These are phyloP conservation scores for Wickerhamomyces sydowiorum DNA, from an alignment of 805 yeast species.

Conservation along the genomic window DNA sequence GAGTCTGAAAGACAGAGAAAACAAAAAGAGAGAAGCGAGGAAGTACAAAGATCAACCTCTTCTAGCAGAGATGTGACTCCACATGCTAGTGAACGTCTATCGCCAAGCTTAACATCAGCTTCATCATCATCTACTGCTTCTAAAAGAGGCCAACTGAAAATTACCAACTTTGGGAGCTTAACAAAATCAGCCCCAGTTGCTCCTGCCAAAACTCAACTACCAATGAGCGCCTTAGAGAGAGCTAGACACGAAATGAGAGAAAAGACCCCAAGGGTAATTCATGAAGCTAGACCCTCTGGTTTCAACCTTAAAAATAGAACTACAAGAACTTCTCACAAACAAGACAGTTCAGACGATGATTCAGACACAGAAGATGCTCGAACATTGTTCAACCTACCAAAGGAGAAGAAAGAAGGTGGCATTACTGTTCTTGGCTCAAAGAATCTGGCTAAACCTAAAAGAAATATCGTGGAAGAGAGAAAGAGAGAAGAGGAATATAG, in stretches of 20 bases:
- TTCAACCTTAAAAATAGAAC: constrained; percentile 35
- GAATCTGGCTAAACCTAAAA: constrained; percentile 26
- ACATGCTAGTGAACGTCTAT: not conserved
- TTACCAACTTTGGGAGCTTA: constrained; percentile 33
- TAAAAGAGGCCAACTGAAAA: constrained; percentile 27
- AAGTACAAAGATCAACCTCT: not conserved
- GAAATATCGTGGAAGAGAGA: constrained; percentile 21
- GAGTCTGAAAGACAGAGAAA: constrained; percentile 34
- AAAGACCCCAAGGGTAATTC: constrained; percentile 25
- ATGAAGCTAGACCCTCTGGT: constrained; percentile 46
- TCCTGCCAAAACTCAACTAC: constrained; percentile 22
- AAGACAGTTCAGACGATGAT: constrained; percentile 27
- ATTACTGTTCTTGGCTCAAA: constrained; percentile 27
- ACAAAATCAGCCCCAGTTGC: constrained; percentile 22
- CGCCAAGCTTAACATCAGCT: constrained; percentile 10
- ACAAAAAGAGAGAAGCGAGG: constrained; percentile 18
- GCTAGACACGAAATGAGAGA: constrained; percentile 28
- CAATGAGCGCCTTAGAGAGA: constrained; percentile 30
- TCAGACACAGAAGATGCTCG: constrained; percentile 36
- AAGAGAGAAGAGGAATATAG: constrained; percentile 67
- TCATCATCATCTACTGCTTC: constrained; percentile 25
- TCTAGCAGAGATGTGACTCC: constrained; percentile 1
- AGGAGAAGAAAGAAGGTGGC: constrained; percentile 22
- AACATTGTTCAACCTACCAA: constrained; percentile 28
- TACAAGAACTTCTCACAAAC: constrained; percentile 11